Evolutionary conservation across 2,329 filamentous ascomycete species (phyloP).

Genomic region (Diaporthe humulicola): DNA sequence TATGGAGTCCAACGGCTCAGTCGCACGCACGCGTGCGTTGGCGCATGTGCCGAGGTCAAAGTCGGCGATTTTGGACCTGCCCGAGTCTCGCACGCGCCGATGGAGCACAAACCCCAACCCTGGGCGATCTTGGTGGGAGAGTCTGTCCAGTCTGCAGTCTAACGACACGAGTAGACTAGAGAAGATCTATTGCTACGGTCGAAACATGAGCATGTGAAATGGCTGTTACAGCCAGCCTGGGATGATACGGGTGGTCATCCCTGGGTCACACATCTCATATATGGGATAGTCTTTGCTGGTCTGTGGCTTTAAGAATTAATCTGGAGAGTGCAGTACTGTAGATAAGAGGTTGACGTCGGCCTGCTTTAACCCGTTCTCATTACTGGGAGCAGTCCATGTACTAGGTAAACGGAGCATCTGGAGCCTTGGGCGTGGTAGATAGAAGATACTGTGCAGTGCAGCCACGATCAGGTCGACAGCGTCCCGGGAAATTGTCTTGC

Average conservation of each 20-base stretch:
- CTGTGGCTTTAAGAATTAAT: not conserved
- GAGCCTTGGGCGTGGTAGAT: no score
- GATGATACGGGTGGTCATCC: no score
- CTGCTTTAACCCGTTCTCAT: not conserved
- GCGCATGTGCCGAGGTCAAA: conserved; percentile 35
- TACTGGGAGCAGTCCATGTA: not conserved
- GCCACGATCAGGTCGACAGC: conserved; percentile 8
- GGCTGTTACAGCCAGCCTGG: not conserved
- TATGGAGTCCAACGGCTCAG: conserved; percentile 10
- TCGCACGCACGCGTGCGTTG: conserved; percentile 12
- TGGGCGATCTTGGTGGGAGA: not conserved
- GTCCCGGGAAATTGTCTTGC: conserved; percentile 35
- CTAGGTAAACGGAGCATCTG: not conserved
- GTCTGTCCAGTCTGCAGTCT: not conserved
- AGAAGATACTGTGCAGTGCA: no score
- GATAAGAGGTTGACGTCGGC: not conserved
- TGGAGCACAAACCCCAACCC: conserved; percentile 15
- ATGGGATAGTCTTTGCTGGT: not conserved
- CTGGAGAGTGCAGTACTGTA: not conserved
- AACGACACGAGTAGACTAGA: not conserved
- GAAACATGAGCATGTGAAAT: conserved; percentile 6
- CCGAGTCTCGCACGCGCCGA: conserved; percentile 5
- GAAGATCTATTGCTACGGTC: not conserved
- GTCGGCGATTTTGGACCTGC: conserved; percentile 20
- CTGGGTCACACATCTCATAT: not conserved